Conservation (phyloP, 768 basidiomycete species). For the Calvatia gigantea region DNA sequence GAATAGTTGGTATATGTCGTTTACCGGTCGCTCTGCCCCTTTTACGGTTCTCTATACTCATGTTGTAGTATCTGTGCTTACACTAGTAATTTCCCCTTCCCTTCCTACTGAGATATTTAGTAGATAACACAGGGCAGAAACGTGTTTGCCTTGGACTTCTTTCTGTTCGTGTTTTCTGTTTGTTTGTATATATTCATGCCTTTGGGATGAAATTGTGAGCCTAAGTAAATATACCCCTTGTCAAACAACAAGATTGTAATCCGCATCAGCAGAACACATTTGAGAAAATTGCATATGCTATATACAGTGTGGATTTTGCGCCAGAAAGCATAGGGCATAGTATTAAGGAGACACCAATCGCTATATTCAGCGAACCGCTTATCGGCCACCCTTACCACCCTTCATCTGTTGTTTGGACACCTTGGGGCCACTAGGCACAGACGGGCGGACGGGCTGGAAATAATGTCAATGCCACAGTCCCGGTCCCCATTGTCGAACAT, state of each 20-base stretch:
- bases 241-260: too few relatives aligned
- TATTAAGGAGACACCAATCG: not conserved
- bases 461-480: conserved; percentile 3
- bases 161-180: not conserved
- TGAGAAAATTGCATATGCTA: conserved; percentile 19
- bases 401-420: conserved; percentile 97
- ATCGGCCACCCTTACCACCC: conserved; percentile 80
- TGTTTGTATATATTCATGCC: not conserved
- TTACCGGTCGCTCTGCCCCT: conserved; percentile 10
- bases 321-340: conserved; percentile 23
- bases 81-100: conserved; percentile 20
- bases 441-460: conserved; percentile 51
- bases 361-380: conserved; percentile 23
- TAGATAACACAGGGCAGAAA: conserved; percentile 1
- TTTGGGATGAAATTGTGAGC: not conserved
- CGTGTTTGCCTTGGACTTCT: conserved; percentile 4
- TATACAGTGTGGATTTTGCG: conserved; percentile 21
- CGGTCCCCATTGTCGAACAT: conserved; percentile 17
- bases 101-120: conserved; percentile 8
- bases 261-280: not conserved
- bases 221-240: too few relatives aligned
- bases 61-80: conserved; percentile 29
- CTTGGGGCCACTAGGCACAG: conserved; percentile 64
- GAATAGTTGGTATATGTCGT: conserved; percentile 6
- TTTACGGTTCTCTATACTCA: conserved; percentile 12